Evolutionary conservation across 2,329 filamentous ascomycete genomes (phyloP).

Genomic region (Lachnellula suecica): DNA sequence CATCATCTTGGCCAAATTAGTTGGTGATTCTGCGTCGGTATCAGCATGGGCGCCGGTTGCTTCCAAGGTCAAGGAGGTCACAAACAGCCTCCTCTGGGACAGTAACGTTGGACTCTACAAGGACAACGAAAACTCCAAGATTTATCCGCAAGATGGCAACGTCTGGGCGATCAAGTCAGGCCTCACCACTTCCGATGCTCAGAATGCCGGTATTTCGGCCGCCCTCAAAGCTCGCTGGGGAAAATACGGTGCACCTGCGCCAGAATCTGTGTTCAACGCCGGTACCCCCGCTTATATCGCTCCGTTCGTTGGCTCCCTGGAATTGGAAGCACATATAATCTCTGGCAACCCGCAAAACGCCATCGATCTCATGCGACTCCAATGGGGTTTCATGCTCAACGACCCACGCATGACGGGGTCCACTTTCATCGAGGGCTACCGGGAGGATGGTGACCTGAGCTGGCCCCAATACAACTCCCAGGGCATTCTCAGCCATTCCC

Average conservation of each 20-base stretch:
- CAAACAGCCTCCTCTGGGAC: constrained; percentile 30
- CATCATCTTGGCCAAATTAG: constrained; percentile 37
- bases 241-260: constrained; percentile 46
- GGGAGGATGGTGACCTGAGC: constrained; percentile 34
- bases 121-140: constrained; percentile 53
- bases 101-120: constrained; percentile 42
- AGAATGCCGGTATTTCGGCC: constrained; percentile 37
- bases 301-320: constrained; percentile 46
- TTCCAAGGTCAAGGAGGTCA: constrained; percentile 5
- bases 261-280: too few species aligned
- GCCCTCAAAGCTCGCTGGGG: constrained; percentile 20
- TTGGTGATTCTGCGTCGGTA: constrained; percentile 9
- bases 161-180: constrained; percentile 45
- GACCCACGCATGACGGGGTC: constrained; percentile 36
- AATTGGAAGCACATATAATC: constrained; percentile 44
- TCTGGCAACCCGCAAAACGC: constrained; percentile 47
- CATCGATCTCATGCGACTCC: constrained; percentile 51
- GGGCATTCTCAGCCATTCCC: constrained; percentile 33
- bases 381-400: constrained; percentile 58
- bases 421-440: constrained; percentile 38
- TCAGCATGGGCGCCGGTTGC: constrained; percentile 7
- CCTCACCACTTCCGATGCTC: constrained; percentile 28
- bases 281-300: constrained; percentile 44
- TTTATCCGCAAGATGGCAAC: constrained; percentile 61
- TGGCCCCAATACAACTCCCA: constrained; percentile 37